A percentile compares a stretch with the other conserved stretches of the same genome.
These are phyloP conservation scores for Lasiosphaeriaceae sp. DNA, from an alignment of 495 filamentous ascomycete species.

Conservation along the genomic window DNA sequence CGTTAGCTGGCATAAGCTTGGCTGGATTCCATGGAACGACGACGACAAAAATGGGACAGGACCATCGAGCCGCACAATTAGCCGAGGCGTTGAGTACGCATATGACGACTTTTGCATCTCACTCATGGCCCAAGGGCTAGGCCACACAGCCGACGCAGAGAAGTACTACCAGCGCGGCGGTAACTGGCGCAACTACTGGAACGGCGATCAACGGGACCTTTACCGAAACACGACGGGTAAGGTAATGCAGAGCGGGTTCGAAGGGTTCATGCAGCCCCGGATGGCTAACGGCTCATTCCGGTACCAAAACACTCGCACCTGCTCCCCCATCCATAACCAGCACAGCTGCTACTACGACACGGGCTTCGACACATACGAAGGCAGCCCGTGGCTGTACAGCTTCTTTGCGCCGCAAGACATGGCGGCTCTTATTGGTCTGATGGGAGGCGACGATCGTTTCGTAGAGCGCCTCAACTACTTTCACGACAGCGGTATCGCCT, in stretches of 20 bases:
- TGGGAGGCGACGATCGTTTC: constrained; percentile 58
- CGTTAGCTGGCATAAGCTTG: constrained; percentile 55
- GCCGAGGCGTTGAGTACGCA: constrained; percentile 67
- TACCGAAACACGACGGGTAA: constrained; percentile 20
- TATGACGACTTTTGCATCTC: constrained; percentile 67
- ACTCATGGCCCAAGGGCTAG: constrained; percentile 50
- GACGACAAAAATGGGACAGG: constrained; percentile 57
- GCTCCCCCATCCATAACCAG: constrained; percentile 45
- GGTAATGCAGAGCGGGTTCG: constrained; percentile 43
- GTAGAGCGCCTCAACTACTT: constrained; percentile 59
- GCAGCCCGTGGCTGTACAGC: constrained; percentile 65
- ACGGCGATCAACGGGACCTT: constrained; percentile 36
- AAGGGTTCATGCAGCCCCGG: constrained; percentile 65
- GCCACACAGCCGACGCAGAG: constrained; percentile 41
- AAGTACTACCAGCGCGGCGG: constrained; percentile 56
- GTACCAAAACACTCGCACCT: constrained; percentile 65
- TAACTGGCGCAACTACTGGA: constrained; percentile 57
- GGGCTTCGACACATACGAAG: constrained; percentile 67
- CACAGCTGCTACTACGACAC: constrained; percentile 52
- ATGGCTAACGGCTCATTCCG: constrained; percentile 59
- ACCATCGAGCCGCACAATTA: constrained; percentile 57
- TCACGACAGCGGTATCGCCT: constrained; percentile 58
- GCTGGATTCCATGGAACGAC: constrained; percentile 61
- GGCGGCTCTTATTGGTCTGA: constrained; percentile 50
- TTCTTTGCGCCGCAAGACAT: constrained; percentile 74